Evolutionary conservation across 306 rosid genomes (phyloP), one percentile per base, ranked within the genome.

Genomic region (Vigna radiata): DNA sequence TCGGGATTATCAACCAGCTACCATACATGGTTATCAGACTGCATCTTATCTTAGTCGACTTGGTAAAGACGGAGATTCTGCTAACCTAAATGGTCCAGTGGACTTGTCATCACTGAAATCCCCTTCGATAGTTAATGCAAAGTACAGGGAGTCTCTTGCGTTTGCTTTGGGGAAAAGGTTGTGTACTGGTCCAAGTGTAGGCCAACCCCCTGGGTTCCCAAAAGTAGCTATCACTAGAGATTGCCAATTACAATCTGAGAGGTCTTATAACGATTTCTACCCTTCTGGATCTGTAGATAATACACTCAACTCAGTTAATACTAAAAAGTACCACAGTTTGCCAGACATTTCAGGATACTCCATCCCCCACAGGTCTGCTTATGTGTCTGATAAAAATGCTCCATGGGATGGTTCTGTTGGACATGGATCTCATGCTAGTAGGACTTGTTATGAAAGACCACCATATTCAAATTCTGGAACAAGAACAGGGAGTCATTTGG

Each of bases 241-340:
- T 50, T 77, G 80, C 67, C 79, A 75, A 18, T 54, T 91, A 85
- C 93, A 78, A 81, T 74, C 92, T 39, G 97, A 85, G 72, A 78
- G 91, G 58, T 70, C 87, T 50, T 77, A 82, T 82, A 81, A 87
- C 77, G 96, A 90, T 78, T 62, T 36, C 39, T 3, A 33, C 54
- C 44, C 87, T 55, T 68, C 90, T 73, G 94, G 89, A 72, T 59
- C 83, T 73, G 80, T 82, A 16, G 97, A 86, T 52, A 89, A 53
- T 82, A 60, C 86, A 23, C 83, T 59, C 19, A 77, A 23, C 79
- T 75, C 88, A 78, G 80, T 87, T 77, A 89, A 89, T 86, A 68
- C 90, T 6, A 96, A 96, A 88, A 96, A 88, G 76, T 91, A 91
- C 80, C 98, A 87, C 81, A 96, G 99, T 80, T 84, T 85, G 84